These are phyloP conservation scores for Irpex lacteus DNA, from an alignment of 1,284 basidiomycete species.

Conservation along the genomic window DNA sequence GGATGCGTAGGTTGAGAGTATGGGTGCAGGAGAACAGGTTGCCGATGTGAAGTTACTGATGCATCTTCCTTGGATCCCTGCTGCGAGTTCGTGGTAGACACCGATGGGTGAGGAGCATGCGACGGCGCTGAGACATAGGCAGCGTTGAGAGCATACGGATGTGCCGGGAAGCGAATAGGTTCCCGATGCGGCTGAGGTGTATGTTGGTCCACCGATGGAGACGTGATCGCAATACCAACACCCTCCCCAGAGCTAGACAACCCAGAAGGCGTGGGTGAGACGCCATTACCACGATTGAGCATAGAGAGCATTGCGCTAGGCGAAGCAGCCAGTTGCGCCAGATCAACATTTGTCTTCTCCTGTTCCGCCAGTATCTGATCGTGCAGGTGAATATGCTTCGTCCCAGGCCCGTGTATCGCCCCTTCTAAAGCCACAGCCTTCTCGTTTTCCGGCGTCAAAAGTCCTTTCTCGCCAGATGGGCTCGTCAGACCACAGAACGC, in stretches of 20 bases:
- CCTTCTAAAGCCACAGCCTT: conserved; percentile 37
- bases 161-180: conserved; percentile 41
- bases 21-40: conserved; percentile 35
- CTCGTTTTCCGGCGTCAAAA: conserved; percentile 31
- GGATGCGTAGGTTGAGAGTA: conserved; percentile 37
- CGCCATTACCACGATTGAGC: conserved; percentile 11
- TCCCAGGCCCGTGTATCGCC: conserved; percentile 39
- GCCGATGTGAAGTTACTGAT: conserved; percentile 44
- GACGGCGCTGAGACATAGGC: conserved; percentile 26
- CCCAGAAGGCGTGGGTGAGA: conserved; percentile 32
- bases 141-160: conserved; percentile 56
- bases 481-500: conserved; percentile 29
- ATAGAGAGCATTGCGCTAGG: conserved; percentile 17
- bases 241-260: conserved; percentile 30
- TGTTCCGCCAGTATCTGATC: conserved; percentile 16
- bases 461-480: conserved; percentile 15
- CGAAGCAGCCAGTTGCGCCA: conserved; percentile 22
- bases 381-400: conserved; percentile 39
- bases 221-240: conserved; percentile 68
- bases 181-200: conserved; percentile 28
- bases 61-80: conserved; percentile 12
- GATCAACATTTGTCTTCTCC: conserved; percentile 9
- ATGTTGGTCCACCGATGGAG: conserved; percentile 36
- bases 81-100: background rate
- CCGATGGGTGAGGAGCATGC: background rate